Evolutionary conservation across 2,329 filamentous ascomycete species (phyloP).

Genomic region (Neofusicoccum laricinum): DNA sequence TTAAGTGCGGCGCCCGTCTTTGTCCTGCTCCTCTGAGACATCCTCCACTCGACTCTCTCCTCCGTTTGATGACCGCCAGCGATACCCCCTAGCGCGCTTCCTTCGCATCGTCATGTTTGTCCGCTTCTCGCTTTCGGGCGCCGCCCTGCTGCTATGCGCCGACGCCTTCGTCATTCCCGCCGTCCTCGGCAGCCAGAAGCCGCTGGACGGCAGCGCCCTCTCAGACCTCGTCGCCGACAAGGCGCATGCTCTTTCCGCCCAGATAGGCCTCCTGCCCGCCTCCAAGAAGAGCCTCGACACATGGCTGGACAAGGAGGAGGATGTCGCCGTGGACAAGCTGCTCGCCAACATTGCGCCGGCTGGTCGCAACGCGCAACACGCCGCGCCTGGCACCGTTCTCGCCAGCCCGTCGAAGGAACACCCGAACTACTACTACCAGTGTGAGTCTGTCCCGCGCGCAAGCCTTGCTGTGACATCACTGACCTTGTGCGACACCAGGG

Average conservation of each 20-base stretch:
- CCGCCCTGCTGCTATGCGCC: constrained; percentile 6
- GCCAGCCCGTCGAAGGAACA: constrained; percentile 41
- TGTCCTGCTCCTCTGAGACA: constrained; percentile 1
- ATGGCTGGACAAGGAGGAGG: constrained; percentile 38
- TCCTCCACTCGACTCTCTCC: background rate
- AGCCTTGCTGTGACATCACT: background rate
- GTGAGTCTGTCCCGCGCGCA: constrained; percentile 23
- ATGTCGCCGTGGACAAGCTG: constrained; percentile 35
- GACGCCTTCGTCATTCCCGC: constrained; percentile 11
- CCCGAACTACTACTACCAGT: constrained; percentile 47
- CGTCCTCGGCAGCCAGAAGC: background rate
- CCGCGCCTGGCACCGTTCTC: constrained; percentile 40
- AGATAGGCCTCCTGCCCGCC: background rate
- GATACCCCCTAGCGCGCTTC: constrained; percentile 9
- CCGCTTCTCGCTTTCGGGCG: constrained; percentile 3
- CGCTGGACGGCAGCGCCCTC: background rate
- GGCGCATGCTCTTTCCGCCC: background rate
- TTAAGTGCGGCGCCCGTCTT: background rate
- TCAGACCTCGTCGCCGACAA: background rate
- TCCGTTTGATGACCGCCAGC: background rate
- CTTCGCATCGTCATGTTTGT: constrained; percentile 4
- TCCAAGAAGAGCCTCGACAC: constrained; percentile 23
- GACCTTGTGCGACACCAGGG: constrained; percentile 26
- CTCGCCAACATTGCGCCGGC: constrained; percentile 43
- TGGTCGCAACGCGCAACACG: constrained; percentile 36